Conservation (phyloP, 352 stramenopile species). For the Phytophthora cajani region DNA sequence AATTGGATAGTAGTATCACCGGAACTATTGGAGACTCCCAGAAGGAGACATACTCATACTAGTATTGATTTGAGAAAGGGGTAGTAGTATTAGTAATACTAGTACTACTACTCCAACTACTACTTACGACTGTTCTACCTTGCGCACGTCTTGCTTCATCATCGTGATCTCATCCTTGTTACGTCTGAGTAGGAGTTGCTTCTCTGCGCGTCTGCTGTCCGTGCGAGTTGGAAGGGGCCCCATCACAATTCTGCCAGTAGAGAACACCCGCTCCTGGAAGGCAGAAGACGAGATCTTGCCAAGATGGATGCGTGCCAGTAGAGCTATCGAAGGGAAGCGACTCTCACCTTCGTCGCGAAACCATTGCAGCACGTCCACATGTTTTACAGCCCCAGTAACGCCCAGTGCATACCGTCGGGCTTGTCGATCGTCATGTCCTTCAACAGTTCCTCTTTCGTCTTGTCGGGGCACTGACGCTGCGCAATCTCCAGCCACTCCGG, state of each 20-base stretch:
- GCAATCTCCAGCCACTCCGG: conserved; percentile 4
- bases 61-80: too few species aligned
- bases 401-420: conserved; percentile 1
- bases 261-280: conserved; percentile 8
- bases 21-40: too few species aligned
- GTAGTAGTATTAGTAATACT: too few species aligned
- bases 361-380: conserved; percentile 11
- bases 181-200: conserved; percentile 2
- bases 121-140: not conserved
- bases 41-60: too few species aligned
- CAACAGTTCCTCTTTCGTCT: not conserved
- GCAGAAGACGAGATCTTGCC: not conserved
- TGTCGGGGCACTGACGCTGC: conserved; percentile 1
- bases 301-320: not conserved
- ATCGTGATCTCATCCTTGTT: not conserved
- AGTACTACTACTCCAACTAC: too few species aligned
- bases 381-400: conserved; percentile 8
- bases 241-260: conserved; percentile 5
- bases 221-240: conserved; percentile 1
- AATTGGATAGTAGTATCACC: too few species aligned
- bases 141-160: not conserved
- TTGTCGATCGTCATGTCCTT: conserved; percentile 4
- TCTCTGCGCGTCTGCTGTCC: conserved; percentile 9
- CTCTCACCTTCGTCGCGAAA: conserved; percentile 11
- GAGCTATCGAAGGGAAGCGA: not conserved